These are phyloP conservation scores for Micractinium conductrix DNA, from an alignment of 139 green algal genomes.

Conservation along the genomic window DNA sequence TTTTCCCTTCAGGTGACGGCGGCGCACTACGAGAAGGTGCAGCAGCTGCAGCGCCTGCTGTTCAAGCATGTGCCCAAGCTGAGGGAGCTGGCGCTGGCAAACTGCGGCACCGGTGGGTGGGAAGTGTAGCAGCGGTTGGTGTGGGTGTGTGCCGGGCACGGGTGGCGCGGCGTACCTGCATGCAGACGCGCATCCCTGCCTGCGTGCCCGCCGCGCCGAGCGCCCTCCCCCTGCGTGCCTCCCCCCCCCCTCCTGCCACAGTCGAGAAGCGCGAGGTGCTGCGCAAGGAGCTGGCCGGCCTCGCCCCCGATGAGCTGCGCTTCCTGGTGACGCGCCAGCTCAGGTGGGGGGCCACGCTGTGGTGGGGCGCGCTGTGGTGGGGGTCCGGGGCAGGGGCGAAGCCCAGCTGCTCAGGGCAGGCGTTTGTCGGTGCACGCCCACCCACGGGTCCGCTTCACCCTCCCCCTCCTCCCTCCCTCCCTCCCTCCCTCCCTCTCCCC, in stretches of 20 bases:
- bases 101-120: constrained; percentile 66
- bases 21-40: constrained; percentile 82
- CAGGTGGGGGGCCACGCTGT: constrained; percentile 35
- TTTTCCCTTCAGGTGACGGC: constrained; percentile 40
- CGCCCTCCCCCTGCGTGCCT: neutral
- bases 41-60: constrained; percentile 88
- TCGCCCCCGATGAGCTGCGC: constrained; percentile 75
- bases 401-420: too few species aligned
- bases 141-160: neutral
- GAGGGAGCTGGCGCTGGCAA: constrained; percentile 79
- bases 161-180: neutral
- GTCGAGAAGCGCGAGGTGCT: constrained; percentile 77
- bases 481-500: neutral
- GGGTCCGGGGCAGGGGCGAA: neutral
- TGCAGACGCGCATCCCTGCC: neutral
- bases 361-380: neutral
- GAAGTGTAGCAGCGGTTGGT: too few species aligned
- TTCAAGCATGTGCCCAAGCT: constrained; percentile 87
- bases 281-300: constrained; percentile 58
- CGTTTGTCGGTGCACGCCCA: too few species aligned
- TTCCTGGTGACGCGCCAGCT: constrained; percentile 81
- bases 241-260: neutral
- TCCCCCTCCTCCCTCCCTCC: neutral
- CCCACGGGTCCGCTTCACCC: too few species aligned
- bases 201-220: neutral